These are phyloP conservation scores for Aphanomyces stellatus DNA, from an alignment of 352 stramenopile genomes.

Conservation along the genomic window DNA sequence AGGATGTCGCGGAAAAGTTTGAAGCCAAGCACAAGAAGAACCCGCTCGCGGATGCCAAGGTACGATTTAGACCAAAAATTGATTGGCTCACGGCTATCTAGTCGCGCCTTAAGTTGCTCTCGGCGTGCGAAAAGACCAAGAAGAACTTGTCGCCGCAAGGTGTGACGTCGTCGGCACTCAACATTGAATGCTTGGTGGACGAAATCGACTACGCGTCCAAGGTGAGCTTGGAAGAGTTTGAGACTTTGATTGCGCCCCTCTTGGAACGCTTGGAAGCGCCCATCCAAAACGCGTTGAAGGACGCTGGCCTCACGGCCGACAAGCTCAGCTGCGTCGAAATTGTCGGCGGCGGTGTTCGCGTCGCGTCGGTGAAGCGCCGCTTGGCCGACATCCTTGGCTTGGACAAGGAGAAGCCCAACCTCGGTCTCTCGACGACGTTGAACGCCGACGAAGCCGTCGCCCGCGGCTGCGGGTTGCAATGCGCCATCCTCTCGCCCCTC, in stretches of 20 bases:
- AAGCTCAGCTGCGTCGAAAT: conserved; percentile 94
- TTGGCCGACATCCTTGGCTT: conserved; percentile 88
- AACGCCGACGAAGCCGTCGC: conserved; percentile 98
- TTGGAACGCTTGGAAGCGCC: conserved; percentile 75
- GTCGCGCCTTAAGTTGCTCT: conserved; percentile 94
- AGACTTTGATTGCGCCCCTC: conserved; percentile 87
- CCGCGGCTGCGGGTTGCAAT: conserved; percentile 95
- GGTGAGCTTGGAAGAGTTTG: conserved; percentile 93
- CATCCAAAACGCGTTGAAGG: conserved; percentile 73
- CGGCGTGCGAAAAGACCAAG: conserved; percentile 98
- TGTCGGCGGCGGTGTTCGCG: conserved; percentile 92
- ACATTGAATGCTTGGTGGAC: conserved; percentile 97
- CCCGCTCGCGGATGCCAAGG: conserved; percentile 86
- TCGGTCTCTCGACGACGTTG: conserved; percentile 96
- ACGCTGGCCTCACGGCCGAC: conserved; percentile 85
- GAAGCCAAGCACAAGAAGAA: conserved; percentile 95
- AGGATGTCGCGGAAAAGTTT: conserved; percentile 94
- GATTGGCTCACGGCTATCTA: too few species aligned
- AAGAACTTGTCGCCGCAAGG: conserved; percentile 97
- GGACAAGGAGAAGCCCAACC: conserved; percentile 91
- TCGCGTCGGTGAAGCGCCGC: conserved; percentile 93
- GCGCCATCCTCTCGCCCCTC: conserved; percentile 96
- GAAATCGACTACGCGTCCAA: conserved; percentile 95
- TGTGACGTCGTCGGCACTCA: conserved; percentile 94
- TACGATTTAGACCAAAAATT: too few species aligned